Evolutionary conservation across 176 grass and related monocot genomes (phyloP).

Genomic region (Triticum urartu): DNA sequence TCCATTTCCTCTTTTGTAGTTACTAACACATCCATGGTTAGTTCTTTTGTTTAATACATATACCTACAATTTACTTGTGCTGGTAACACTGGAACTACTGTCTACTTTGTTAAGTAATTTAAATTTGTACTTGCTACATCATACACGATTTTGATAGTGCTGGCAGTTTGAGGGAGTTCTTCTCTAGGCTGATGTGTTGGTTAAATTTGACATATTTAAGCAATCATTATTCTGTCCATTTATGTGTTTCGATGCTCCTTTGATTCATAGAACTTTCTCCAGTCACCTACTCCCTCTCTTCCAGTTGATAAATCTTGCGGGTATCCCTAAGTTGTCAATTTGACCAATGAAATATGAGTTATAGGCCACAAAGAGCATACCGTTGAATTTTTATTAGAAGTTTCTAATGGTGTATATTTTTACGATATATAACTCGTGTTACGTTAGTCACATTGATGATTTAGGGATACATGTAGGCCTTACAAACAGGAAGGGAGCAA

Average conservation of each 20-base stretch:
- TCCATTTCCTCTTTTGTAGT: neutral
- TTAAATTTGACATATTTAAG: neutral
- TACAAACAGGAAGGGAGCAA: neutral
- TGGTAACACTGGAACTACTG: neutral
- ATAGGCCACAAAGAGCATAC: neutral
- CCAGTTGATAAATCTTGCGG: neutral
- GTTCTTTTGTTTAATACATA: slow-evolving; percentile 18
- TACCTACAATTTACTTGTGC: neutral
- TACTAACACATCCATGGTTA: neutral
- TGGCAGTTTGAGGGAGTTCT: neutral
- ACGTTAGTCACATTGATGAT: neutral
- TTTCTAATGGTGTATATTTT: neutral
- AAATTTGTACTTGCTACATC: neutral
- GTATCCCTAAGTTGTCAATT: neutral
- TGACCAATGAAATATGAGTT: neutral
- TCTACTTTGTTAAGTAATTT: slow-evolving; percentile 3
- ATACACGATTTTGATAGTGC: neutral
- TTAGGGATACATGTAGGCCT: neutral
- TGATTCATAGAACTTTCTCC: neutral
- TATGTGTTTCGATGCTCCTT: slow-evolving; percentile 7
- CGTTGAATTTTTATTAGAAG: neutral
- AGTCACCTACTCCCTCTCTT: neutral
- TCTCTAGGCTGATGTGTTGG: neutral
- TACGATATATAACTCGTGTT: neutral
- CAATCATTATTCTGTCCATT: neutral